A percentile compares a stretch with the other conserved stretches of the same genome.
Evolutionary conservation across 257 asterid species (phyloP).

Genomic region (Primulina eburnea): DNA sequence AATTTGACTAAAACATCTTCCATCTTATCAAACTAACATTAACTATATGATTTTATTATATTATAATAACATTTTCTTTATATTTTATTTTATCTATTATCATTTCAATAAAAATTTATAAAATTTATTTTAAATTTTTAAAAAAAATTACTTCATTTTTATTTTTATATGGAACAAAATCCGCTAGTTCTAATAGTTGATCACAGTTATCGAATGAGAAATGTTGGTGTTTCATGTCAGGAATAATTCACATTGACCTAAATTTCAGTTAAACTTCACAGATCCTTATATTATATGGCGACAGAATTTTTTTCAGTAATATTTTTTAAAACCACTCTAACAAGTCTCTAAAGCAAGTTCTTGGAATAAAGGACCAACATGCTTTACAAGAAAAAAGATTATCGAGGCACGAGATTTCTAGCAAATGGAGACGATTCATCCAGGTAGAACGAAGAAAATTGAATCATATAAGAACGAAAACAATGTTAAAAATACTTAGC

Average conservation of each 20-base stretch:
- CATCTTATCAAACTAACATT: too few species aligned
- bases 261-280: background rate
- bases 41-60: too few species aligned
- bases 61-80: too few species aligned
- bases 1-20: too few species aligned
- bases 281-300: slow-evolving; percentile 15
- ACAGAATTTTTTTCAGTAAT: background rate
- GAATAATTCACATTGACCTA: slow-evolving; percentile 1
- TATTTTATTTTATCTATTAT: too few species aligned
- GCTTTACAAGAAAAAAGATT: slow-evolving; percentile 18
- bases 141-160: too few species aligned
- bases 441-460: slow-evolving; percentile 2
- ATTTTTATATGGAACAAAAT: too few species aligned
- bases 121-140: too few species aligned
- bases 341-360: slow-evolving; percentile 15
- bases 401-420: background rate
- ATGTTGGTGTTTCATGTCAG: background rate
- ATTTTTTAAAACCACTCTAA: slow-evolving; percentile 2
- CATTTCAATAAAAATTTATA: too few species aligned
- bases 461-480: background rate
- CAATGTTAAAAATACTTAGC: slow-evolving; percentile 1
- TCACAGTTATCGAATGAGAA: too few species aligned
- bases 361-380: background rate
- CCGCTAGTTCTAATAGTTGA: too few species aligned
- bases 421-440: slow-evolving; percentile 6